Base-by-base conservation (phyloP, 768 basidiomycete species). In the Podaxis sp. region DNA sequence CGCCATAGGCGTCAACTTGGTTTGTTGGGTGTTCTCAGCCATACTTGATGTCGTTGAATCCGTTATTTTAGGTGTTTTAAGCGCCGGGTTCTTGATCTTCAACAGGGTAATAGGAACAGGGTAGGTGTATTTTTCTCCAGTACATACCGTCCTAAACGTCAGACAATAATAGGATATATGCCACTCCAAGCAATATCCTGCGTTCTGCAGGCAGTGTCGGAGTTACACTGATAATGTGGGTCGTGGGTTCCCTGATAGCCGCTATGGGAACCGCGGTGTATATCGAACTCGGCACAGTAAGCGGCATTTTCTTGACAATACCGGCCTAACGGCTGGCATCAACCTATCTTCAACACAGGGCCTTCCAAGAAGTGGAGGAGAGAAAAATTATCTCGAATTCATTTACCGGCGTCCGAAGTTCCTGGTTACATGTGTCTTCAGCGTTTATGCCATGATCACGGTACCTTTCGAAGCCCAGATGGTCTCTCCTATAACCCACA, bases 61-160 rank as follows among this genome's bases (percentile, higher is more conserved):
- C 11, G 27, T 28, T 47, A 58, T 28, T 37, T 35, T 58, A 82
- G 82, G 82, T 5, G 66, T 81, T 5, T 68, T 80, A 48, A 87
- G 84, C 61, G 82, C 86, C 3, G 71, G 83, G 2, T 86, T 82
- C 63, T 80, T 91, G 46, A 85, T 91, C 38, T 89, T 90, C 75
- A 91, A 91, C 67, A 81, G 85, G 28, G 79, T 89, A n/a, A 86
- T 90, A 32, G 88, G 89, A 18, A 84, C 87, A 18, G 88, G 89
- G 89, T 86, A 60, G 32, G 74, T 69, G 16, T 21, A 47, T 42
- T 42, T 10, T 55, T 51, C 21, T 2, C 25, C 3, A 25, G n/a
- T 14, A 9, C 3, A 9, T 7, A 14, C 6, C 40, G 25, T 18
- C 6, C 4, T 10, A 28, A 14, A 10, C 28, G 48, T 23, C 23